Evolutionary conservation across 202 grass and related monocot genomes (phyloP).

Genomic region (Panicum virgatum): DNA sequence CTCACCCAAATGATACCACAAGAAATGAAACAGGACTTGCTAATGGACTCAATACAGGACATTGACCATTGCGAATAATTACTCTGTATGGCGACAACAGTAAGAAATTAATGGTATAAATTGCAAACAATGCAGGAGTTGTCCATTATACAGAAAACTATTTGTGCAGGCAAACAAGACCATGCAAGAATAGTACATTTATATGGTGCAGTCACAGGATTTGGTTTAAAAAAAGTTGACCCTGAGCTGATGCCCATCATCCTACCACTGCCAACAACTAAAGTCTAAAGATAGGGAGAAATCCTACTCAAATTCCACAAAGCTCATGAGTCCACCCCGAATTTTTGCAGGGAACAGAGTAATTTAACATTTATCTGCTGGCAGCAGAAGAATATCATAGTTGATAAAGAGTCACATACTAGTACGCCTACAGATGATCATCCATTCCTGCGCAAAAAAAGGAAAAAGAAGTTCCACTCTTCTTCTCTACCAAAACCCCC

Average conservation of each 20-base stretch:
- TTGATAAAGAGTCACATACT: neutral
- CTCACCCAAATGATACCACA: neutral
- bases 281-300: neutral
- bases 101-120: neutral
- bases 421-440: neutral
- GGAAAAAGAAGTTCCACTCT: neutral
- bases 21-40: neutral
- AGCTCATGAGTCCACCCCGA: neutral
- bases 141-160: neutral
- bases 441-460: neutral
- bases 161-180: neutral
- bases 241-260: neutral
- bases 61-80: neutral
- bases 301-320: neutral
- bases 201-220: neutral
- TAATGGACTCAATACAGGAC: neutral
- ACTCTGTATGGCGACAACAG: neutral
- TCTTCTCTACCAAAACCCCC: neutral
- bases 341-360: neutral
- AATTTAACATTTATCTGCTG: neutral
- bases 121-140: neutral
- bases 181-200: neutral
- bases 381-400: neutral
- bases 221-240: neutral
- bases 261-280: neutral